phyloP scores from a whole-genome alignment of 2,329 filamentous ascomycete species.

The Teratosphaeria viscida region DNA sequence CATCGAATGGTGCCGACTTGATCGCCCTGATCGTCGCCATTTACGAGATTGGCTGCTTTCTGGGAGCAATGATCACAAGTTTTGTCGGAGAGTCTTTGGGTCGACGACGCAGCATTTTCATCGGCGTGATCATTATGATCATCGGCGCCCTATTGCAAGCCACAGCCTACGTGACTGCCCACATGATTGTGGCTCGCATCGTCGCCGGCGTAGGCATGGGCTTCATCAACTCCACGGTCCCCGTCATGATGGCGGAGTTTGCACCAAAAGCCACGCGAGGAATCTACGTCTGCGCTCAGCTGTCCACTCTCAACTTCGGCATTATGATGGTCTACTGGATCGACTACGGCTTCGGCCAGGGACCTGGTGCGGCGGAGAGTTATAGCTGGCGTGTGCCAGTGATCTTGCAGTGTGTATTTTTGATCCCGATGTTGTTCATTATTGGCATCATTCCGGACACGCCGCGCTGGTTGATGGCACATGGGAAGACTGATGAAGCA shows the following conservation, averaged over 20 bases:
- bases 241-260: constrained; percentile 36
- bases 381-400: constrained; percentile 33
- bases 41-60: neutral
- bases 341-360: constrained; percentile 25
- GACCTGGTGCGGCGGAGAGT: neutral
- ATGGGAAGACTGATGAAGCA: constrained; percentile 42
- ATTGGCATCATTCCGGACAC: constrained; percentile 43
- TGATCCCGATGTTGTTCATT: constrained; percentile 37
- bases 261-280: constrained; percentile 22
- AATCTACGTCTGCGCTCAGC: constrained; percentile 36
- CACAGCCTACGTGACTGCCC: constrained; percentile 9
- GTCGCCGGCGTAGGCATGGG: constrained; percentile 41
- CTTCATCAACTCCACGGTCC: constrained; percentile 36
- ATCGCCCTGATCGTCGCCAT: constrained; percentile 29
- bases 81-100: neutral
- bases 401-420: constrained; percentile 30
- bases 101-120: neutral
- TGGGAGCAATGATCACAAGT: neutral
- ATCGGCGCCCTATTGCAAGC: neutral
- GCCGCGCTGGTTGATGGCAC: constrained; percentile 44
- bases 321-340: constrained; percentile 30
- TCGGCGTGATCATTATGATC: neutral
- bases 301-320: constrained; percentile 36
- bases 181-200: constrained; percentile 41
- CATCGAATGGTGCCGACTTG: constrained; percentile 24